Evolutionary conservation across 257 asterid genomes (phyloP), one percentile per base, ranked within the genome.

Genomic region (Nicotiana otophora): DNA sequence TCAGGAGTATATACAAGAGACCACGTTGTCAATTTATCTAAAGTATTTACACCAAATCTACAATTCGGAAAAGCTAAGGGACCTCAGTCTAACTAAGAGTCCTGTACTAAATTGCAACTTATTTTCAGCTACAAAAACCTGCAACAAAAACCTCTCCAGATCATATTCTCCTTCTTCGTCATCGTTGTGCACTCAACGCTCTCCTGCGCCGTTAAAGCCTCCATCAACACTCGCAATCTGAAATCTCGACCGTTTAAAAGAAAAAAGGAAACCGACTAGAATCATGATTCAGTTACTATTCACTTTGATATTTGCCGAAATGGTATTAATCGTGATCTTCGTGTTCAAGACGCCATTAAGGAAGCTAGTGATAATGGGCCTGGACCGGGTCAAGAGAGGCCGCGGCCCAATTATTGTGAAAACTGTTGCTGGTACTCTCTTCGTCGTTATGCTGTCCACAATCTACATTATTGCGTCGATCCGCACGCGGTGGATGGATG

Each of bases 311-410:
- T 89, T 93, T 85, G 42, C 90, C 75, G 98, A 95, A 89, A 91
- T 91, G 95, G 84, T 87, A 77, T 68, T 95, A 87, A 95, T 92
- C 89, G 87, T 93, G 82, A 83, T 89, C 80, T 95, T 95, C 86
- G 92, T 95, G 46, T 95, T 95, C 94, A 92, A 91, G 81, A 93
- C 99, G 5, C 99, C 99, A 19, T 83, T 93, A 4, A 87, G 99
- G 84, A 95, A 95, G 89, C 85, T 95, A 77, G 94, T 92, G 57
- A 91, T 95, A 46, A 84, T 95, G 90, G 90, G 88, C n/a, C 88
- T 95, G 57, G 98, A 95, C 90, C 92, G 97, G 75, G 88, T 87
- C 84, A 93, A 95, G 81, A 92, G 98, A 51, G 98, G 98, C 31
- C 89, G 97, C 12, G 97, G 95, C 12, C 97, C 99, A 34, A 34